Conservation (phyloP, 768 basidiomycete genomes). For the Saitozyma podzolica region DNA sequence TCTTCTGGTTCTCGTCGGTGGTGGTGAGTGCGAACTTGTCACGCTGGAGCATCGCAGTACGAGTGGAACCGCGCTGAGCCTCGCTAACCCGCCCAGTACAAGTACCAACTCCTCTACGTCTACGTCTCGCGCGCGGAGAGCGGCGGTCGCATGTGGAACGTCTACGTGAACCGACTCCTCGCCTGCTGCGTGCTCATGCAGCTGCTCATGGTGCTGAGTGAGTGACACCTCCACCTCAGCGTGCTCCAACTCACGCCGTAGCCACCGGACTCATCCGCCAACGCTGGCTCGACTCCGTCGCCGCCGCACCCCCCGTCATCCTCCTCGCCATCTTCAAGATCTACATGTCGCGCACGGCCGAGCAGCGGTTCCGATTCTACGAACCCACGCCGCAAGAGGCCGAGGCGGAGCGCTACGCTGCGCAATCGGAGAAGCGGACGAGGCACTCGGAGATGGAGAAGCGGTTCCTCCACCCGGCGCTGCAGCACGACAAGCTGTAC, state of each 20-base stretch:
- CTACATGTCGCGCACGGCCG: slow-evolving; percentile 70
- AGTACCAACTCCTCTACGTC: slow-evolving; percentile 92
- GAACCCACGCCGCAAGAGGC: slow-evolving; percentile 61
- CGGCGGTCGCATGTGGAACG: slow-evolving; percentile 92
- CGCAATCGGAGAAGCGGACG: slow-evolving; percentile 71
- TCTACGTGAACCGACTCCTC: slow-evolving; percentile 84
- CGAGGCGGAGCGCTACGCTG: slow-evolving; percentile 65
- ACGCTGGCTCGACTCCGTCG: slow-evolving; percentile 66
- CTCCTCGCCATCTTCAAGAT: slow-evolving; percentile 79
- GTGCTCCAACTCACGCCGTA: slow-evolving; percentile 3
- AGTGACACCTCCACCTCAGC: slow-evolving; percentile 46
- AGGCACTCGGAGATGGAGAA: slow-evolving; percentile 80
- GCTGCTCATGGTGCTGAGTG: slow-evolving; percentile 65
- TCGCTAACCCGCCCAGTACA: slow-evolving; percentile 72
- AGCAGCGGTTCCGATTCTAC: slow-evolving; percentile 73
- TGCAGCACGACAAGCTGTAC: slow-evolving; percentile 74
- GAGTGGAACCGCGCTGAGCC: slow-evolving; percentile 52
- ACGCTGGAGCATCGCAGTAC: not conserved
- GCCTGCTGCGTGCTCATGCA: slow-evolving; percentile 83
- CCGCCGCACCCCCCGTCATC: slow-evolving; percentile 82
- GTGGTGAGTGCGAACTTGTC: slow-evolving; percentile 26
- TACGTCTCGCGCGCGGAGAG: slow-evolving; percentile 85
- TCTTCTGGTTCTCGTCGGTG: slow-evolving; percentile 68
- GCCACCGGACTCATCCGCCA: slow-evolving; percentile 67
- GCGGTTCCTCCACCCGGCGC: slow-evolving; percentile 91